These are phyloP conservation scores for Lolium multiflorum DNA, from an alignment of 176 grass and related monocot genomes.

Conservation along the genomic window DNA sequence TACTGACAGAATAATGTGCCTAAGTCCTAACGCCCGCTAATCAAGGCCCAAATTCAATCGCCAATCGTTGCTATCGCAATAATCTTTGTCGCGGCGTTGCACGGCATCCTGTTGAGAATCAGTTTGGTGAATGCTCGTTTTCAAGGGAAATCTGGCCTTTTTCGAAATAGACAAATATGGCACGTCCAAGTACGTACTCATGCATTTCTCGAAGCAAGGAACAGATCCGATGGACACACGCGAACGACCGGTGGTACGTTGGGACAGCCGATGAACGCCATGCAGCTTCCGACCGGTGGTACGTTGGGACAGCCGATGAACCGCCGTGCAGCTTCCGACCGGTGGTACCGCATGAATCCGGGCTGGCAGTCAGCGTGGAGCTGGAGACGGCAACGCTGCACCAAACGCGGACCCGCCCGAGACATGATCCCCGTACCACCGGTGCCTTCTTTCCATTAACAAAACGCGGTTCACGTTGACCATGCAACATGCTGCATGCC, in stretches of 20 bases:
- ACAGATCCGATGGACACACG: neutral
- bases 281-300: too few species aligned
- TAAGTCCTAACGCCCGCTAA: too few species aligned
- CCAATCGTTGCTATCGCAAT: too few species aligned
- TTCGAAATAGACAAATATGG: neutral
- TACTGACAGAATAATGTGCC: too few species aligned
- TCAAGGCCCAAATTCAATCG: too few species aligned
- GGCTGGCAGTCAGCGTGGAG: too few species aligned
- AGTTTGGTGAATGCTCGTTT: neutral
- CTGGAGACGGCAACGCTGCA: constrained; percentile 12
- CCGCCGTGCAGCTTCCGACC: too few species aligned
- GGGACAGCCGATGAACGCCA: too few species aligned
- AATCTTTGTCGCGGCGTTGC: too few species aligned
- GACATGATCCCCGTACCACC: neutral
- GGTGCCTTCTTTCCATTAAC: neutral
- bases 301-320: too few species aligned
- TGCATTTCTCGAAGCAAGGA: neutral
- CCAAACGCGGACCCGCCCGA: neutral
- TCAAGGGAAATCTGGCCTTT: neutral
- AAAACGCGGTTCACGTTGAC: too few species aligned
- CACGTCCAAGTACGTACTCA: neutral
- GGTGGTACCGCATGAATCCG: too few species aligned
- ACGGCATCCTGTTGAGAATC: neutral
- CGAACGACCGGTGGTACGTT: neutral
- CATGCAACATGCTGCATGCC: neutral